Base-by-base conservation (phyloP, 2,329 filamentous ascomycete species). In the Colletotrichum orchidophilum region DNA sequence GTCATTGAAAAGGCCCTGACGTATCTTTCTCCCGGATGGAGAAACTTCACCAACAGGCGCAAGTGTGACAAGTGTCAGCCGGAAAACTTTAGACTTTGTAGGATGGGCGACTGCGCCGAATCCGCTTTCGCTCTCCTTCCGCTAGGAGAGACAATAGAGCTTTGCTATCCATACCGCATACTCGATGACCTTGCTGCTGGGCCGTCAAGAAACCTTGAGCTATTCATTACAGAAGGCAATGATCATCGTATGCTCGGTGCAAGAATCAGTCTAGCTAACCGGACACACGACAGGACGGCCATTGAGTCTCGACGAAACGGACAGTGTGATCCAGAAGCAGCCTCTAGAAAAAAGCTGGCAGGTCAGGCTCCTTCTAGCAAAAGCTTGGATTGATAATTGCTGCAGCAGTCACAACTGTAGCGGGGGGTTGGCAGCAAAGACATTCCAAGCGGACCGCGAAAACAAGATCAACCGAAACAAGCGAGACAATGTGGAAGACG, bases 91-190 rank as follows among this genome's bases (percentile, higher is more conserved):
- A 31, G 5, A 27, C 35, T 18, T 8, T 57, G 52, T 52, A 33
- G 52, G 18, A 27, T 31, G n/a, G 52, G 33, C 7, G 62, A 49
- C 3, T 64, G 52, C 24, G 35, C 62, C 31, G 11, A 53, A 3
- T 57, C 62, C 1, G 62, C 62, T 5, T 64, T 64, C 5, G 62
- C 62, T 21, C 24, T 64, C 1, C 52, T 64, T 8, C 35, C 6
- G 31, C 7, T 64, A 5, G 26, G 26, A 8, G 18, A 26, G 3
- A 64, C 24, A 3, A 13, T 26, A 5, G 52, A 49, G 35, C 18
- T 64, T n/a, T 64, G 62, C 33, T 64, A 64, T 26, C 62, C 35
- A 2, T 64, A 49, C n/a, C 62, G 18, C 8, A 49, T 49, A 11
- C 35, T 57, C 12, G 62, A 64, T 6, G 62, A 64, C 11, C 15